These are phyloP conservation scores for Craterostigma plantagineum DNA, from an alignment of 257 asterid genomes.

Conservation along the genomic window DNA sequence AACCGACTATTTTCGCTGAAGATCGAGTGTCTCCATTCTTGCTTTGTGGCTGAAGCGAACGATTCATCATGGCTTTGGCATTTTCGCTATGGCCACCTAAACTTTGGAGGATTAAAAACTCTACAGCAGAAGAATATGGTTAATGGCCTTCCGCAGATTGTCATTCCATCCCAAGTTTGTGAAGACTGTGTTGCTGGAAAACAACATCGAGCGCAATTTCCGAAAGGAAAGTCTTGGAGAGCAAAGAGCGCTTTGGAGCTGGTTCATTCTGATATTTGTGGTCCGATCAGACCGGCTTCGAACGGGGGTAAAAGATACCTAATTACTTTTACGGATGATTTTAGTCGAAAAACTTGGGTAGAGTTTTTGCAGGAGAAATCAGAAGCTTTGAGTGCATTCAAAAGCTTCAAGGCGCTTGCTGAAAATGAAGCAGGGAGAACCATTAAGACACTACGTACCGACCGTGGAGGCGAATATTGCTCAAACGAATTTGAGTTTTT, in stretches of 20 bases:
- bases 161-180: background rate
- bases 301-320: conserved; percentile 1
- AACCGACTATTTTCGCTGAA: background rate
- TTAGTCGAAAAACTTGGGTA: background rate
- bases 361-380: conserved; percentile 1
- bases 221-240: background rate
- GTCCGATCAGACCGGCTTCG: background rate
- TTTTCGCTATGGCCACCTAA: background rate
- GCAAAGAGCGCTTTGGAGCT: background rate
- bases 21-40: background rate
- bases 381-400: background rate
- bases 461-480: background rate
- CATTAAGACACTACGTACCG: background rate
- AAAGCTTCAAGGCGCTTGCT: background rate
- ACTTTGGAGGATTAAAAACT: background rate
- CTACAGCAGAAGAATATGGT: background rate
- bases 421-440: background rate
- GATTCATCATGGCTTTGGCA: background rate
- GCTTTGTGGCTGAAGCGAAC: background rate
- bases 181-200: background rate
- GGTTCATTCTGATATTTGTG: background rate
- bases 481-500: background rate
- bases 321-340: background rate
- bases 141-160: background rate
- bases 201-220: background rate